Evolutionary conservation across 768 basidiomycete genomes (phyloP), one percentile per base, ranked within the genome.

Genomic region (Podaxis pistillaris): DNA sequence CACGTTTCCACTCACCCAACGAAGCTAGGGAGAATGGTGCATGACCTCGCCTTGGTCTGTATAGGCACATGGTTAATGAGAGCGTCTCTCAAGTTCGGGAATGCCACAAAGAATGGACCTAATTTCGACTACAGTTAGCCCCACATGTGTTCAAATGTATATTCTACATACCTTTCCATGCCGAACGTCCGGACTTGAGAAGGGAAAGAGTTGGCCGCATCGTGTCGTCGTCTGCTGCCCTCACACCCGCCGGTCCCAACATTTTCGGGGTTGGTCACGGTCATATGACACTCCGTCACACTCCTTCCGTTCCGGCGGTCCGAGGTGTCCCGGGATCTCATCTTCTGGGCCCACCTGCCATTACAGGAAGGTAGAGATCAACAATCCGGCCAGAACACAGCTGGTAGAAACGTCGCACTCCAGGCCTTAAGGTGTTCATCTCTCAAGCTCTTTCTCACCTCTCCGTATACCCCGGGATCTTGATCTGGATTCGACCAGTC

Each of bases 91-190:
- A 98, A 79, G 69, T 92, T 91, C 2, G 94, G 92, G 76, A 98
- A 98, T 19, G 94, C 86, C 56, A 95, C 90, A 69, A 98, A 98
- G 75, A 87, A 97, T 12, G 96, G 96, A 4, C 96, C 96, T 98
- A 53, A 3, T 5, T 4, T 36, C 19, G 12, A 26, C 30, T 59
- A 22, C 11, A n/a, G 2, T 66, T 50, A 49, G 26, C 33, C 49
- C n/a, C 8, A 36, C 13, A 38, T 44, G 24, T 28, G 9, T 9
- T 11, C 17, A 13, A 12, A 3, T 46, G 37, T 1, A 19, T 54
- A 4, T 13, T 40, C 13, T 19, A 62, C 77, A 40, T 58, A 88
- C 91, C 91, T 77, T 93, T 93, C 91, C 91, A 93, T 50, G 90
- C 90, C n/a, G 91, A 91, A 62, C 91, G 84, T 58, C 86, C 88